Conservation (phyloP, 2,329 filamentous ascomycete species). For the Cytospora chrysosperma region DNA sequence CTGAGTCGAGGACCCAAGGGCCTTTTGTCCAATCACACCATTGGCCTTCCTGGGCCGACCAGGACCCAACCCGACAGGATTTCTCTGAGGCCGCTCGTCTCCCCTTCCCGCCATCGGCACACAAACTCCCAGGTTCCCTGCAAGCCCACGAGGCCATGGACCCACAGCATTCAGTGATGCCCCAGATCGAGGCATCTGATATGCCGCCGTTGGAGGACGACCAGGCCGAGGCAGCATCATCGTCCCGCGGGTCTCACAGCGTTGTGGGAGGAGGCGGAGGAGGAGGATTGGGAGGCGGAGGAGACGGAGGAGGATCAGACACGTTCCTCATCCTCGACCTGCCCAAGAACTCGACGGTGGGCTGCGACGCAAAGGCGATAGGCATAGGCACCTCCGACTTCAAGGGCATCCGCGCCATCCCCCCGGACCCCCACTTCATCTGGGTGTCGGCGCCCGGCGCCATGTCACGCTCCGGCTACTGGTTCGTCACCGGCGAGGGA, state of each 20-base stretch:
- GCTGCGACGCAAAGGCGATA: constrained; percentile 52
- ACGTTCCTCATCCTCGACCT: constrained; percentile 53
- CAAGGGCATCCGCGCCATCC: constrained; percentile 54
- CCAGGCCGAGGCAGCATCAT: too few relatives aligned
- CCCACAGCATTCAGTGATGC: constrained; percentile 21
- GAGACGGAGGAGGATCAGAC: constrained; percentile 42
- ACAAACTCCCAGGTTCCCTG: constrained; percentile 44
- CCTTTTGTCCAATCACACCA: too few relatives aligned
- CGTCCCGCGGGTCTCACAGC: neutral
- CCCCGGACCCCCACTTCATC: constrained; percentile 57
- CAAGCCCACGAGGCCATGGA: constrained; percentile 38
- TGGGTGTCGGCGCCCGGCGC: constrained; percentile 54
- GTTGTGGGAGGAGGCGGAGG: neutral
- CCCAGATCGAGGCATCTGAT: constrained; percentile 1
- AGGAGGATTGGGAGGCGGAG: neutral
- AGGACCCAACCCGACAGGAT: constrained; percentile 37
- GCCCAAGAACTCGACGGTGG: constrained; percentile 50
- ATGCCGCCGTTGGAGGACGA: constrained; percentile 19
- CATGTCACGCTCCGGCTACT: constrained; percentile 56
- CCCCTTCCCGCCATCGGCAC: constrained; percentile 40
- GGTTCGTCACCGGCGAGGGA: constrained; percentile 44
- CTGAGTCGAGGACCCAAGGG: too few relatives aligned
- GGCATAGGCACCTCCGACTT: constrained; percentile 43
- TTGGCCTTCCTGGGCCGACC: constrained; percentile 32
- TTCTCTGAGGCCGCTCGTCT: constrained; percentile 36